phyloP scores from a whole-genome alignment of 179 eudicot genomes.

The Drosera spatulata region DNA sequence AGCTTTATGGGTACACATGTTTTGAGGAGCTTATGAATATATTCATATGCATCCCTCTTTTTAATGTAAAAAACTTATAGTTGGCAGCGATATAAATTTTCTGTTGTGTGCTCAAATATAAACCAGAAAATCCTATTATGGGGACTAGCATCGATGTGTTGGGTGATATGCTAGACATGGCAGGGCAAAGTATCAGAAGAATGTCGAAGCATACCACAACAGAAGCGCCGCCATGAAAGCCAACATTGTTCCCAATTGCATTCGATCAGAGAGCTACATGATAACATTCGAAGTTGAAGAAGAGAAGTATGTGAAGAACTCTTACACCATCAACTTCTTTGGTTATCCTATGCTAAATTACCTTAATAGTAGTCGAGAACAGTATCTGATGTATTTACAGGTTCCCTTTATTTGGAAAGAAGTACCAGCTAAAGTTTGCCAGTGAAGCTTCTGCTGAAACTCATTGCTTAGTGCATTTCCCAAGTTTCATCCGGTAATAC shows the following conservation, averaged over 20 bases:
- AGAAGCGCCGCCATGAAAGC: slow-evolving; percentile 76
- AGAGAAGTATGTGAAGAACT: slow-evolving; percentile 60
- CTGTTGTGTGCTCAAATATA: too few species aligned
- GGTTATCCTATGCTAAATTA: background rate
- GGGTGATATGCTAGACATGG: background rate
- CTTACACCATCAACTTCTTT: background rate
- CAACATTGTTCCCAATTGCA: slow-evolving; percentile 75
- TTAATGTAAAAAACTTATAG: too few species aligned
- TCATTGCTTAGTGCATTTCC: slow-evolving; percentile 95
- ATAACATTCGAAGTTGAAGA: slow-evolving; percentile 97
- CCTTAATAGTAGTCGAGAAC: too few species aligned
- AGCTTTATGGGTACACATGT: too few species aligned
- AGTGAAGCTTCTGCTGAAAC: slow-evolving; percentile 76
- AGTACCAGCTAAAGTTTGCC: slow-evolving; percentile 88
- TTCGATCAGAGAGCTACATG: slow-evolving; percentile 94
- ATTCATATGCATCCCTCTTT: too few species aligned
- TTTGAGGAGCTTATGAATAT: too few species aligned
- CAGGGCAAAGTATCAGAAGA: slow-evolving; percentile 99
- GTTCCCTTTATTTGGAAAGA: slow-evolving; percentile 93
- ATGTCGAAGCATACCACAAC: slow-evolving; percentile 91
- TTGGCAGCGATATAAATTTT: too few species aligned
- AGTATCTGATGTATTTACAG: slow-evolving; percentile 21
- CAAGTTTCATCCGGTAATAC: slow-evolving; percentile 82
- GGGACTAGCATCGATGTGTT: background rate
- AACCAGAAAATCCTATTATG: too few species aligned